Percentiles rank a stretch among this genome's conserved stretches.
Conservation (phyloP, 148 eudicot species). For the Polygonum aviculare region DNA sequence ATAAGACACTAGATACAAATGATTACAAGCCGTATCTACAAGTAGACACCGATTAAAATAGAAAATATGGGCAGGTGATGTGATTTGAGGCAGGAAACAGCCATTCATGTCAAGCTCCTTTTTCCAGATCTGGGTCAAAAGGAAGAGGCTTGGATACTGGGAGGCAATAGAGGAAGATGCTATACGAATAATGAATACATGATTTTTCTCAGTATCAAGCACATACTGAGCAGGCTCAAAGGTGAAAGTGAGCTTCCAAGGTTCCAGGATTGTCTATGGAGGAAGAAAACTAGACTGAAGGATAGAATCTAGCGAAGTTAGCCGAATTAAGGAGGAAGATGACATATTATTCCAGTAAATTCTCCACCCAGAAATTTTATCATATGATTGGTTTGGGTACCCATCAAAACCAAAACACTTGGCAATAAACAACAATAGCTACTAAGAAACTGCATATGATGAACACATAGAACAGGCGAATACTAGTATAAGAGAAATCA, state of each 20-base stretch:
- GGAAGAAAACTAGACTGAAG: background rate
- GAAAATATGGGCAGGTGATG: background rate
- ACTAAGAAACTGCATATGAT: background rate
- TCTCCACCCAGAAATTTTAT: background rate
- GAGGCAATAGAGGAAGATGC: background rate
- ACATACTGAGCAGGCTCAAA: background rate
- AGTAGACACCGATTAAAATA: background rate
- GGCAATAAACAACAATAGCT: background rate
- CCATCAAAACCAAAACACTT: background rate
- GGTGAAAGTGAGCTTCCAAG: background rate
- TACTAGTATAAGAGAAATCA: background rate
- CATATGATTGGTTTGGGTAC: background rate
- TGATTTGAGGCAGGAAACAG: background rate
- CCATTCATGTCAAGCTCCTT: background rate
- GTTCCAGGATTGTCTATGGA: background rate
- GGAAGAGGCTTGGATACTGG: background rate
- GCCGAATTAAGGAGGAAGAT: background rate
- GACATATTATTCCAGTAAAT: background rate
- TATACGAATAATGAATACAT: background rate
- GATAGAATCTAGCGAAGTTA: background rate
- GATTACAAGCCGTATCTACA: background rate
- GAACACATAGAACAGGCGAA: background rate
- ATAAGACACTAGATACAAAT: constrained; percentile 7
- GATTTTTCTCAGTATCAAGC: background rate
- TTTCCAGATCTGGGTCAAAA: background rate